phyloP scores from a whole-genome alignment of 441 rosid genomes.

The Euphorbia corollata region DNA sequence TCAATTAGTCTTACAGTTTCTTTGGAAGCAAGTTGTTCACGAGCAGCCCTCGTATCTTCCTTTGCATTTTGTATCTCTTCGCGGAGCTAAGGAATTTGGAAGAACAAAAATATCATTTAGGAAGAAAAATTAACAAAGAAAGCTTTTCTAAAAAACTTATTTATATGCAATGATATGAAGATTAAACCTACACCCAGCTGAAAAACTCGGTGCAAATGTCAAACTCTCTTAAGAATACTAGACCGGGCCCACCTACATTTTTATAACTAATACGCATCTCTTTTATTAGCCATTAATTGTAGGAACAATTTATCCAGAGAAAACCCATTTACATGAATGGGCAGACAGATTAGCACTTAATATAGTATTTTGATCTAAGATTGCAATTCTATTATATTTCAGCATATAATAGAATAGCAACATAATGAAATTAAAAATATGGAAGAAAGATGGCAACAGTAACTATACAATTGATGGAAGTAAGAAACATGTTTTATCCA shows the following conservation, averaged over 20 bases:
- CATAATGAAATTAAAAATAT: too few relatives aligned
- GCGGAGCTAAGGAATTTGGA: slow-evolving; percentile 39
- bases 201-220: not conserved
- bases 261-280: not conserved
- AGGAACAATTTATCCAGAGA: not conserved
- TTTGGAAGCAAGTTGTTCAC: slow-evolving; percentile 42
- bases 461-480: not conserved
- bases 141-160: not conserved
- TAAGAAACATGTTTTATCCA: not conserved
- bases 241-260: not conserved
- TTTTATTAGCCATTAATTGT: not conserved
- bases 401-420: too few relatives aligned
- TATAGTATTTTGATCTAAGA: not conserved
- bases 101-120: slow-evolving; percentile 15
- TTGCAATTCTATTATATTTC: not conserved
- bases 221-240: not conserved
- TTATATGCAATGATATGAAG: not conserved
- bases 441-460: not conserved
- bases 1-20: slow-evolving; percentile 34
- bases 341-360: not conserved
- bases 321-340: not conserved
- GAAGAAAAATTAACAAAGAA: slow-evolving; percentile 1
- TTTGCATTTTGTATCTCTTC: slow-evolving; percentile 57
- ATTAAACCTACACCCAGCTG: not conserved
- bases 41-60: slow-evolving; percentile 53